Base-by-base conservation (phyloP, 371 early-diverging fungal genomes). In the Rhizopus microsporus region DNA sequence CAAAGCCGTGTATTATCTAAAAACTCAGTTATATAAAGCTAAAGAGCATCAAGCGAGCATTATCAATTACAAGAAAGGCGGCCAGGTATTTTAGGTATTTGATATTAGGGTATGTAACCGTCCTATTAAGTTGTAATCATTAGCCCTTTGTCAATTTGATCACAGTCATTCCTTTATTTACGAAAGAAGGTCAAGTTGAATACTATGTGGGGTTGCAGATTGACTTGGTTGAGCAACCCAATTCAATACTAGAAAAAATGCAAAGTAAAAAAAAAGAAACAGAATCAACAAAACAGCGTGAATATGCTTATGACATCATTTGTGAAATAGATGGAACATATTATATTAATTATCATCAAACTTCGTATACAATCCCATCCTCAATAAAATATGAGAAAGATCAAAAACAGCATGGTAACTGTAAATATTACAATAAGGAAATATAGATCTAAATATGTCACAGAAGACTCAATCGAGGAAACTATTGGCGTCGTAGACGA, bases 71-170 rank as follows among this genome's bases (percentile, higher is more conserved):
- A 68, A 78, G 34, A 85, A 84, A 56, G 71, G 70, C 5, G 89
- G 87, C 9, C 82, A 78, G 54, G 62, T 72, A 66, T 54, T 32
- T 7, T 37, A 37, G 38, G 38, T 37, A 43, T 13, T 44, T 15
- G 15, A 44, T 13, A 15, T 15, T 13, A 17, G 15, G 9, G 15
- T 13, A 12, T 44, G 17, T 9, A 6, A 9, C 29, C 32, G 8
- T 10, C 39, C 39, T 39, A 10, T 39, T 8, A 10, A 23, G 23
- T 23, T 23, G 2, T 23, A 23, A 23, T 23, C 23, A 23, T 23
- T 50, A 82, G 73, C 88, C 88, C 5, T 89, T 89, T 69, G 81
- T 87, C 54, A 88, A 87, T 57, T 69, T 85, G 39, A 63, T 87
- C 7, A 87, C 87, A 2, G 71, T 88, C 12, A 76, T 89, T 49